Evolutionary conservation across 2,329 filamentous ascomycete genomes (phyloP), one percentile per base, ranked within the genome.

Genomic region (Chaetomium sp.): DNA sequence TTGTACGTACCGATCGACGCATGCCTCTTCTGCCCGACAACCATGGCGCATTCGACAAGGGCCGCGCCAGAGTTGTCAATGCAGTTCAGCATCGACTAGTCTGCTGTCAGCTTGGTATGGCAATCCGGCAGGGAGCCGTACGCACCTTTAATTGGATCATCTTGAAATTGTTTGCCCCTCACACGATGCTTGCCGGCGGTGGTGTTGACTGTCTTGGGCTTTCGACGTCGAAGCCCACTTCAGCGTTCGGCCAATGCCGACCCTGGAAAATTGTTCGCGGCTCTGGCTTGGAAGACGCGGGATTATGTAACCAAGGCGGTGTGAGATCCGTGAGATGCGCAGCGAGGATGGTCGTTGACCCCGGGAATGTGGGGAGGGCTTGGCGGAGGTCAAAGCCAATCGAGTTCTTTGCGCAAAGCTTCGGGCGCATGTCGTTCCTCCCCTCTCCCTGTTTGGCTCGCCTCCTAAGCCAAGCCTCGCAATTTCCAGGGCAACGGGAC

Each of bases 11-110:
- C 95, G 75, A 99, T 93, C 75, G 89, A 90, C 66, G 94, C 95
- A 74, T 89, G 87, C 71, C 88, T 83, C 82, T 97, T 96, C 82
- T 94, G 95, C 75, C 92, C 92, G 74, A 99, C 83, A 68, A 98
- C 90, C 77, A 94, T 90, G 77, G 90, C 91, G 81, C 95, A 99
- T 82, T 99, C 95, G 80, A 98, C 95, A 71, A 99, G 85, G 73
- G 95, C 93, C 72, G 95, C 95, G 77, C 95, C 95, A 70, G 95
- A 98, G 84, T 97, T 99, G 89, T 99, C 95, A 87, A 99, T 98
- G 89, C 95, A 98, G 81, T 95, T 97, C 74, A 99, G 87, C 87
- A 99, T 92, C 77, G 93, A 91, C 95, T 97, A 72, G 6, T 9
- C 8, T n/a, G n/a, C 12, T 23, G 63, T 66, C 45, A 69, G 68